Conservation (phyloP, 2,329 filamentous ascomycete species). For the Diaporthe nobilis region DNA sequence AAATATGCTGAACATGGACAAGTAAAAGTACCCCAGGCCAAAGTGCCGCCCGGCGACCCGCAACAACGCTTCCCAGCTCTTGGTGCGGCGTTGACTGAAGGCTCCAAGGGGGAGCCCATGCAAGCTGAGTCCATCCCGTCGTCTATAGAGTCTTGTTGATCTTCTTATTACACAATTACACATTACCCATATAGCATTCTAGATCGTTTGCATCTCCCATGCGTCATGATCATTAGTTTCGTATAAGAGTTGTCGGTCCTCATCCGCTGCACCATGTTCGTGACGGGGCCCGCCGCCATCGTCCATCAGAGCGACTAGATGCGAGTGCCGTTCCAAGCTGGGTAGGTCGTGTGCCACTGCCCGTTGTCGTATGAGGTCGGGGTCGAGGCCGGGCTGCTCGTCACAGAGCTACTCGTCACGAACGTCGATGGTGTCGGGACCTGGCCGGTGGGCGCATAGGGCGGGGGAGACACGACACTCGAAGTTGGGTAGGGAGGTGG, state of each 20-base stretch:
- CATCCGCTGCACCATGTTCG: neutral
- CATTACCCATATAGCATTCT: constrained; percentile 19
- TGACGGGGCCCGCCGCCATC: constrained; percentile 1
- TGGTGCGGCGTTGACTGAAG: constrained; percentile 19
- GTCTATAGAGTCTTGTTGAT: neutral
- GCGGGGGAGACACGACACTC: neutral
- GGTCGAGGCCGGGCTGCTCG: neutral
- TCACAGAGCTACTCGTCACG: constrained; percentile 23
- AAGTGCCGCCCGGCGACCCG: neutral
- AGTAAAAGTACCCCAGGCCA: neutral
- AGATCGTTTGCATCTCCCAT: constrained; percentile 2
- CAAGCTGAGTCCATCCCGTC: neutral
- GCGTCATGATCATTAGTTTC: constrained; percentile 11
- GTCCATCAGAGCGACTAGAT: neutral
- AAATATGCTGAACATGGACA: neutral
- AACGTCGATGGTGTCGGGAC: constrained; percentile 36
- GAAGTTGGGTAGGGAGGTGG: constrained; percentile 29
- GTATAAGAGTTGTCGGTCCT: neutral
- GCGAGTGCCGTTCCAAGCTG: constrained; percentile 38
- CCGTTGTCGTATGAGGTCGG: constrained; percentile 36
- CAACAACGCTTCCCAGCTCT: constrained; percentile 23
- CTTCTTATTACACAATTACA: constrained; percentile 36
- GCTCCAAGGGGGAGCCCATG: neutral
- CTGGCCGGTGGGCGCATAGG: constrained; percentile 9
- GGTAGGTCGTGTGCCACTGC: constrained; percentile 41